These are phyloP conservation scores for Garcia nutans DNA, from an alignment of 345 rosid genomes.

Conservation along the genomic window DNA sequence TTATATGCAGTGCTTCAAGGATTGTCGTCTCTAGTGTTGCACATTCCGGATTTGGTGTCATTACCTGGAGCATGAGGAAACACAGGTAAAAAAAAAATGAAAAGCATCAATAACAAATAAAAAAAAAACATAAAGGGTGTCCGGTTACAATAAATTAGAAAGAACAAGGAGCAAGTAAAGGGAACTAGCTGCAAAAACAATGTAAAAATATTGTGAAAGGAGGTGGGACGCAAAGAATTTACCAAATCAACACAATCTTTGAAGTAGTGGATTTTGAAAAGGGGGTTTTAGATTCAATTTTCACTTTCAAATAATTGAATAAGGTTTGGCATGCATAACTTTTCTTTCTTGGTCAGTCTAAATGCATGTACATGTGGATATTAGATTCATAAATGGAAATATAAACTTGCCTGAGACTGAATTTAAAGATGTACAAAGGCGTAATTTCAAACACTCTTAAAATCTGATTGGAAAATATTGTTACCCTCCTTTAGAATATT, in stretches of 20 bases:
- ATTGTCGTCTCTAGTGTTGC: slow-evolving; percentile 74
- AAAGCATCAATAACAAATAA: background rate
- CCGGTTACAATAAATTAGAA: background rate
- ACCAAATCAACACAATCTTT: background rate
- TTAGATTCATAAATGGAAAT: background rate
- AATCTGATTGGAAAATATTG: background rate
- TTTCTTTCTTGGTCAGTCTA: too few relatives aligned
- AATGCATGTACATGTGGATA: background rate
- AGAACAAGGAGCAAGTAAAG: background rate
- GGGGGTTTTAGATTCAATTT: background rate
- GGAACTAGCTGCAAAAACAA: background rate
- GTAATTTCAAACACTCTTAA: background rate
- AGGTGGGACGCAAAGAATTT: background rate
- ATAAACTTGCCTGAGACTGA: background rate
- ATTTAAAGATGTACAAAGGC: background rate
- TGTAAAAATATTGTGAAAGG: background rate
- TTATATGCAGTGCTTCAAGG: slow-evolving; percentile 86
- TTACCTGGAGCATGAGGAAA: slow-evolving; percentile 49
- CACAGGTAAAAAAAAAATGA: background rate
- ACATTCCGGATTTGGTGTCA: slow-evolving; percentile 94
- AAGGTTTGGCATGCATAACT: too few relatives aligned
- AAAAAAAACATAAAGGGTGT: background rate
- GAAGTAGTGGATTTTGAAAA: background rate
- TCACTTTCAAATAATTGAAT: background rate
- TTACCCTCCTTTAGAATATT: background rate